Evolutionary conservation across 1,284 basidiomycete genomes (phyloP), one percentile per base, ranked within the genome.

Genomic region (Neotropicomus parvogracilis): DNA sequence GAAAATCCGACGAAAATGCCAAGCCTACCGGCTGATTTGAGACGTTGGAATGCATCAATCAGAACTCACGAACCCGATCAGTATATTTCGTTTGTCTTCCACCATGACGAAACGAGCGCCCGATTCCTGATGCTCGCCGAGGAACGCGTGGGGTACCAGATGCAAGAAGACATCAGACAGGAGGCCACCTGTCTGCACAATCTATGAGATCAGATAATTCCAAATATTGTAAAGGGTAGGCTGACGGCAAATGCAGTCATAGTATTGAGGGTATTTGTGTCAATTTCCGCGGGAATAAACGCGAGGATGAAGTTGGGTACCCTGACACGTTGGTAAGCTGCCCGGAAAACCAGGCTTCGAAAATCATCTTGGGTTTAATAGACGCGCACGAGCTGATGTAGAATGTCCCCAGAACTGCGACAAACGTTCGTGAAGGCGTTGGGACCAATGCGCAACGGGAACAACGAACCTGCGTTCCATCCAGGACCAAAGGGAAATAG

Each of bases 291-390:
- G 20, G 91, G 91, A 54, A 94, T 93, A 63, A 92, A 91, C 8
- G 88, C 85, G 41, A 95, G 83, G 57, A 95, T 91, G 60, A 94
- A 89, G 71, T 95, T 95, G 44, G 91, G 91, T 47, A 93, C 80
- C 35, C 89, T 91, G 64, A 42, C 49, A 59, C 53, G 50, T 56
- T 54, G 56, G 60, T 47, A 19, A 46, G 33, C 50, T 27, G n/a
- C 39, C 48, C 47, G 50, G 53, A 39, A 38, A 58, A 43, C 48
- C 59, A 27, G 52, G 52, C 45, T 53, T 53, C 42, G 53, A 54
- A 47, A 40, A 48, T 46, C 43, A 46, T 43, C 11, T 52, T 42
- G 24, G 24, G 24, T 24, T 38, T 26, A 54, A 50, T 46, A 52
- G 32, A 74, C 88, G 64, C 88, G 64, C 62, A 91, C 89, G 91